Conservation (phyloP, 768 basidiomycete species). For the Boletellus ananiceps region DNA sequence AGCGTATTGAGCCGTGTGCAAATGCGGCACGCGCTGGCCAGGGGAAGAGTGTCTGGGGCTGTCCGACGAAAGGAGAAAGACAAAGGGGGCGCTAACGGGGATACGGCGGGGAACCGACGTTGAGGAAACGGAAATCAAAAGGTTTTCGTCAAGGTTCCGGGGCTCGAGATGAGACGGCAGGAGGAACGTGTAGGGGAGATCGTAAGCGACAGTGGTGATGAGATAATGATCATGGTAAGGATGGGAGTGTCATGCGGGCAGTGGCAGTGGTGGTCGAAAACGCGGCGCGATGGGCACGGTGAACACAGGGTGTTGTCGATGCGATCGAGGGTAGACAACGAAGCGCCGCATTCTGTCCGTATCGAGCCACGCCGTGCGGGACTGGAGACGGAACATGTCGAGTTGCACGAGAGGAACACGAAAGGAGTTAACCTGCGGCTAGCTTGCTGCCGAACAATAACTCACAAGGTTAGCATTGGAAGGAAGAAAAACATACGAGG, state of each 20-base stretch:
- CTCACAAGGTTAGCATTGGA: slow-evolving; percentile 49
- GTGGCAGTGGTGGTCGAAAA: slow-evolving; percentile 4
- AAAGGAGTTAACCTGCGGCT: slow-evolving; percentile 41
- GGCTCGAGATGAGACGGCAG: no score
- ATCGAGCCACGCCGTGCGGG: slow-evolving; percentile 16
- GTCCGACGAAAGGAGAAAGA: no score
- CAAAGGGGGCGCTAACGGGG: no score
- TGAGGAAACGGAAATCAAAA: no score
- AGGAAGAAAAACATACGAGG: slow-evolving; percentile 63
- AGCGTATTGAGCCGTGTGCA: no score
- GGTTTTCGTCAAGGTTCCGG: no score
- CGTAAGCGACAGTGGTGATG: background rate
- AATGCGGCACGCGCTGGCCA: no score
- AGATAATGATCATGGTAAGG: background rate
- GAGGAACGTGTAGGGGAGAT: background rate
- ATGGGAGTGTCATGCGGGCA: no score
- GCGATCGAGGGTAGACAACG: no score
- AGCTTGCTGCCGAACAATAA: slow-evolving; percentile 54
- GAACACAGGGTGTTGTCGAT: slow-evolving; percentile 44
- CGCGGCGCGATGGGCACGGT: slow-evolving; percentile 1
- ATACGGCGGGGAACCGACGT: no score
- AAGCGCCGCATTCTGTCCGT: slow-evolving; percentile 63
- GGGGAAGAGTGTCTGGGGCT: no score
- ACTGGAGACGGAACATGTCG: slow-evolving; percentile 4
- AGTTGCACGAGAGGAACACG: background rate